These are phyloP conservation scores for Calocera cornea DNA, from an alignment of 768 basidiomycete species.

Conservation along the genomic window DNA sequence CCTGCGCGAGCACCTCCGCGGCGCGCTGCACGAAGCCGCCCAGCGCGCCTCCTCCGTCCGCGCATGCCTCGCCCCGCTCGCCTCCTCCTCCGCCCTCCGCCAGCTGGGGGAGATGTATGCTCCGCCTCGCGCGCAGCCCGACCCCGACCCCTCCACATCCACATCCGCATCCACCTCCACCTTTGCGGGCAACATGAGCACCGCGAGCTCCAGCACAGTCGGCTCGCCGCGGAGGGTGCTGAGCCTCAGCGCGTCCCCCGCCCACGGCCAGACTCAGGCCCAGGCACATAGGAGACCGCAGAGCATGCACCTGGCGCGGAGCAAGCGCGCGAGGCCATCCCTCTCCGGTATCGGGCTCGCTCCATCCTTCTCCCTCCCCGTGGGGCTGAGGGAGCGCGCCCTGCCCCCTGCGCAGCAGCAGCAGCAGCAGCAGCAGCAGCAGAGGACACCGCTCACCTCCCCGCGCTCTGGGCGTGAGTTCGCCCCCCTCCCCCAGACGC, in stretches of 20 bases:
- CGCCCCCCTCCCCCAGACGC: background rate
- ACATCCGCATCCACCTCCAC: too few relatives aligned
- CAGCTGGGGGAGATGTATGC: constrained; percentile 83
- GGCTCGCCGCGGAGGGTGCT: background rate
- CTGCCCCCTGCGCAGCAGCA: background rate
- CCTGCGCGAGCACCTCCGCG: background rate
- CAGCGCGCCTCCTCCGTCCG: constrained; percentile 52
- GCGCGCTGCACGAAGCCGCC: background rate
- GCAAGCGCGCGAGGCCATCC: background rate
- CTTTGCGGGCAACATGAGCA: too few relatives aligned
- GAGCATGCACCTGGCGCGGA: background rate
- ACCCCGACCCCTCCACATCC: too few relatives aligned
- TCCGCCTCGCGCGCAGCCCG: constrained; percentile 39
- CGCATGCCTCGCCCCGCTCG: constrained; percentile 61
- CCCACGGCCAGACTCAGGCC: too few relatives aligned
- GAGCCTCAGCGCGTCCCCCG: background rate
- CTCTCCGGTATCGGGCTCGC: background rate
- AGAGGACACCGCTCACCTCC: background rate
- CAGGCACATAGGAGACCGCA: background rate
- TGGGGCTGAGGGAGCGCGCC: background rate
- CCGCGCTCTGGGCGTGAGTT: background rate
- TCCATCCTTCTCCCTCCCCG: background rate
- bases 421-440: background rate
- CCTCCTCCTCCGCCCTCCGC: constrained; percentile 53
- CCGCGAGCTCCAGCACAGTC: background rate